Conservation (phyloP, 1,139 yeast species). For the Geotrichum phurueaensis region DNA sequence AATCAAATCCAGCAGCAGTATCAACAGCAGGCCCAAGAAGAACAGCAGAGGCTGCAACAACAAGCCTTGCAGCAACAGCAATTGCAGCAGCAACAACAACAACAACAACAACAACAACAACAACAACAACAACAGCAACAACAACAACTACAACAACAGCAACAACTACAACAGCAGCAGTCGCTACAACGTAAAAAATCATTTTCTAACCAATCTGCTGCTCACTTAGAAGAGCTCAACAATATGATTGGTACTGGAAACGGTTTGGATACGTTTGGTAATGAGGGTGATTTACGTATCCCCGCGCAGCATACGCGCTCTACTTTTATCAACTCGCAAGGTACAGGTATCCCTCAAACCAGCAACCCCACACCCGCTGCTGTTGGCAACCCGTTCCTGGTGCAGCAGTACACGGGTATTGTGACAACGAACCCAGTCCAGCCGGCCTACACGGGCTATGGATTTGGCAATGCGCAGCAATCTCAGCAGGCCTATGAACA, state of each 20-base stretch:
- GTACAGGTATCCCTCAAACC: constrained; percentile 30
- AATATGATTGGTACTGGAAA: constrained; percentile 77
- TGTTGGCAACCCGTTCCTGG: constrained; percentile 55
- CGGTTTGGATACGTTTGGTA: constrained; percentile 93
- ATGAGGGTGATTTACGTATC: constrained; percentile 79
- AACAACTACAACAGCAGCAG: constrained; percentile 2
- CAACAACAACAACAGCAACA: constrained; percentile 34
- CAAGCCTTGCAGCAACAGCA: constrained; percentile 34
- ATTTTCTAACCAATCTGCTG: constrained; percentile 22
- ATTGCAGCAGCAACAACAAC: constrained; percentile 19
- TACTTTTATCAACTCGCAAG: constrained; percentile 64
- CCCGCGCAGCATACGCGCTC: constrained; percentile 92
- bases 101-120: constrained; percentile 28
- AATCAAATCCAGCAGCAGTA: constrained; percentile 32
- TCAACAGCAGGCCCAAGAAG: constrained; percentile 31
- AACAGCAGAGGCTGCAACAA: constrained; percentile 35
- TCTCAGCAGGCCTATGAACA: constrained; percentile 19
- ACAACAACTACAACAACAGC: not conserved
- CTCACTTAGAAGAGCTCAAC: constrained; percentile 65
- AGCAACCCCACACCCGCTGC: constrained; percentile 19
- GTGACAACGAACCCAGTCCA: constrained; percentile 50
- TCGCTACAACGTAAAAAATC: not conserved
- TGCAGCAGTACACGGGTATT: constrained; percentile 70
- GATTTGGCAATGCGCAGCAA: constrained; percentile 64
- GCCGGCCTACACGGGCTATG: constrained; percentile 82